Percentiles rank a stretch among this genome's conserved stretches.
These are phyloP conservation scores for Nicotiana obtusifolia DNA, from an alignment of 257 asterid species.

Conservation along the genomic window DNA sequence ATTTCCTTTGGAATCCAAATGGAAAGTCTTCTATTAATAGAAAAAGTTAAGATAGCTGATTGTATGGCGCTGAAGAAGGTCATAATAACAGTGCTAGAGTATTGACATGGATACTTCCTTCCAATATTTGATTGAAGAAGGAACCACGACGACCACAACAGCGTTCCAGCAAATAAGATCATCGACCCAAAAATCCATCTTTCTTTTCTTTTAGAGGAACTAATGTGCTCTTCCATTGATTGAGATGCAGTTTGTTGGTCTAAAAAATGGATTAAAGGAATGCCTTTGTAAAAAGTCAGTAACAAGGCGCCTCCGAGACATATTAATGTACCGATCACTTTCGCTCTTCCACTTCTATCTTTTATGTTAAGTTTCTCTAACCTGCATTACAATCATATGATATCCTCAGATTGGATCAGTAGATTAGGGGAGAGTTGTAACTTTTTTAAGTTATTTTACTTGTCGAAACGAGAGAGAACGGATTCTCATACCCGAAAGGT, in stretches of 20 bases:
- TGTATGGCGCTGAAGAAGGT: slow-evolving; percentile 62
- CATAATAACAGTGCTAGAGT: slow-evolving; percentile 69
- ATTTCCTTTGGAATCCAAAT: slow-evolving; percentile 42
- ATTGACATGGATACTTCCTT: slow-evolving; percentile 59
- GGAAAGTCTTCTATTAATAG: slow-evolving; percentile 34
- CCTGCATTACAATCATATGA: slow-evolving; percentile 22
- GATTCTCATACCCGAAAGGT: slow-evolving; percentile 48
- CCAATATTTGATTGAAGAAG: slow-evolving; percentile 50
- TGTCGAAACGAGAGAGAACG: neutral
- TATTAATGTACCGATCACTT: slow-evolving; percentile 50
- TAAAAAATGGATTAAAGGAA: slow-evolving; percentile 43
- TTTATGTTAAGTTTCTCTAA: slow-evolving; percentile 44
- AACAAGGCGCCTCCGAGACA: slow-evolving; percentile 61
- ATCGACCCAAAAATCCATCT: slow-evolving; percentile 53
- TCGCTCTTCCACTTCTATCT: slow-evolving; percentile 47
- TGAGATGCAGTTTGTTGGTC: neutral
- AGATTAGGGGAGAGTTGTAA: neutral
- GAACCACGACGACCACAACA: slow-evolving; percentile 75
- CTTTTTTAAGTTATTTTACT: neutral
- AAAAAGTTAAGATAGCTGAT: slow-evolving; percentile 41
- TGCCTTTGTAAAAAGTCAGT: slow-evolving; percentile 43
- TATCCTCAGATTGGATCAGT: neutral
- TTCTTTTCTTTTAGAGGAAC: slow-evolving; percentile 2
- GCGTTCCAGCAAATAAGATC: slow-evolving; percentile 54
- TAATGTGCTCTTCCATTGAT: neutral